Base-by-base conservation (phyloP, 306 rosid species). In the Quercus dentata region DNA sequence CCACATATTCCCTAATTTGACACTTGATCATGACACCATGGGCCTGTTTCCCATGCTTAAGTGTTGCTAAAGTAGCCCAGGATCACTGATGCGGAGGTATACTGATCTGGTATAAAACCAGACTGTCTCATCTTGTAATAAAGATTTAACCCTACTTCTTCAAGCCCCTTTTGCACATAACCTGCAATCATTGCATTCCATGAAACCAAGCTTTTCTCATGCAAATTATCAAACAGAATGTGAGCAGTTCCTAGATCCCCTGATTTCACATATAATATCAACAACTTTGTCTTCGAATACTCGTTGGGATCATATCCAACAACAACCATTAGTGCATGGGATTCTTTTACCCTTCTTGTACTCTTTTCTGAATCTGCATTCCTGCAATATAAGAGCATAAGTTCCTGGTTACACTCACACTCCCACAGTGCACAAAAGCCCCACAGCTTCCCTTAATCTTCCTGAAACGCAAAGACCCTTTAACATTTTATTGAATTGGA, bases 21-120 rank as follows among this genome's bases (percentile, higher is more conserved):
- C 91, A 83, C 82, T 92, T 86, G 30, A 89, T 79, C 97, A 90
- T 78, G 30, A 88, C 81, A 76, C 83, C 87, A 75, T 88, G 91
- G 52, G 87, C 87, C 84, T 85, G 90, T 86, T 85, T 92, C 74
- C 96, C 94, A 30, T 84, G 91, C 83, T 88, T 90, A 56, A 92
- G 81, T 63, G 90, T 82, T 17, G 97, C 94, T 85, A 92, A 74
- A 82, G 85, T 73, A 54, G 97, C 90, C 85, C 88, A 92, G n/a
- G 94, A 91, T 79, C 88, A 90, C 91, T 4, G 98, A 93, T 56
- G 94, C 91, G 71, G 91, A 91, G 73, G 92, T 91, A 83, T 86
- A 89, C 68, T 89, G 95, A 73, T 94, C 95, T 31, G 97, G 98
- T 59, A 80, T 71, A 72, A 91, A 56, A 64, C 95, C 95, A 80